Conservation (phyloP, 257 asterid species). For the Eustoma russellianum region DNA sequence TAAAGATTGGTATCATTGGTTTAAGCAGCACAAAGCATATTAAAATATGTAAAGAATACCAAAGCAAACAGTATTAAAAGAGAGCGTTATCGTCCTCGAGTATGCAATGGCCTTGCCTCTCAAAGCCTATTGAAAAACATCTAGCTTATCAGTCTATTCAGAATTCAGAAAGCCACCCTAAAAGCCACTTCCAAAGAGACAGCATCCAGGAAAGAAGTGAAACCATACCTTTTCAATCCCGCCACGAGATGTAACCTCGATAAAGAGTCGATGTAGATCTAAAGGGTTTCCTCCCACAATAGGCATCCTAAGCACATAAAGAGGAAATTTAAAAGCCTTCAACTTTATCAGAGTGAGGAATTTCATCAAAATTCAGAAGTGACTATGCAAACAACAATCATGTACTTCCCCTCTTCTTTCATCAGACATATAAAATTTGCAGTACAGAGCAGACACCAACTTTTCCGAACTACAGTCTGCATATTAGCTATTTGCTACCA, state of each 20-base stretch:
- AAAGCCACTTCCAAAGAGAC: background rate
- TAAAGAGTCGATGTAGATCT: slow-evolving; percentile 76
- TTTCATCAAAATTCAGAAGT: background rate
- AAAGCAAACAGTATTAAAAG: no score
- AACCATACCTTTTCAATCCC: slow-evolving; percentile 79
- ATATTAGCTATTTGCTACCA: no score
- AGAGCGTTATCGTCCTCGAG: background rate
- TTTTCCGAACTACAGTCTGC: no score
- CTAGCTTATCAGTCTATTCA: no score
- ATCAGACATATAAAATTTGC: no score
- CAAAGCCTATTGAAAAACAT: no score
- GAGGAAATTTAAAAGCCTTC: slow-evolving; percentile 1
- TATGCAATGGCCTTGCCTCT: background rate
- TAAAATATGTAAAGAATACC: no score
- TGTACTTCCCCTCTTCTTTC: no score
- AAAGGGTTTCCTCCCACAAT: slow-evolving; percentile 59
- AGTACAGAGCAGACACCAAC: no score
- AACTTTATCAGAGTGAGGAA: background rate
- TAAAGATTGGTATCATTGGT: no score
- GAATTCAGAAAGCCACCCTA: background rate
- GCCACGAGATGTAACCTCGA: slow-evolving; percentile 89
- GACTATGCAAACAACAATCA: no score
- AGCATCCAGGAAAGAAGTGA: slow-evolving; percentile 1
- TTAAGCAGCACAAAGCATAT: no score
- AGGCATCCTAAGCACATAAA: slow-evolving; percentile 54